Conservation (phyloP, 257 asterid genomes). For the Solanum piurae region DNA sequence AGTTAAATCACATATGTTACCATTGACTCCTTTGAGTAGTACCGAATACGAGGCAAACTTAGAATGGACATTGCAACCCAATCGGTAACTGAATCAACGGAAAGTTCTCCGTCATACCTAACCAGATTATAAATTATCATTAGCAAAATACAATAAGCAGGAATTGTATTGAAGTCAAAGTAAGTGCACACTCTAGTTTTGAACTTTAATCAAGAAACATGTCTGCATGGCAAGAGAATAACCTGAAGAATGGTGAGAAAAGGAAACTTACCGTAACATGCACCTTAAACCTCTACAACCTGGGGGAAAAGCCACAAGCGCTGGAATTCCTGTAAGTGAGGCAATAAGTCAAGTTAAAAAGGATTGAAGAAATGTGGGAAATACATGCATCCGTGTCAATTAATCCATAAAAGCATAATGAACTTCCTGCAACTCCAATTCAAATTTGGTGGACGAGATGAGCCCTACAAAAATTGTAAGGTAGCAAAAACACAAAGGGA, state of each 20-base stretch:
- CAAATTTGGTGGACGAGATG: neutral
- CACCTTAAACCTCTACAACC: constrained; percentile 79
- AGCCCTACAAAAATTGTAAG: neutral
- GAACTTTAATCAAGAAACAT: neutral
- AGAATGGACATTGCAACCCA: constrained; percentile 79
- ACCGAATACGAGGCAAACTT: constrained; percentile 70
- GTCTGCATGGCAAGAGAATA: neutral
- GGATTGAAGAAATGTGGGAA: neutral
- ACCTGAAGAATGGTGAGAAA: neutral
- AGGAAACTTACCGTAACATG: constrained; percentile 46
- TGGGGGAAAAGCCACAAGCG: constrained; percentile 76
- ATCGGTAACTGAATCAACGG: constrained; percentile 76
- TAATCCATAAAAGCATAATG: neutral
- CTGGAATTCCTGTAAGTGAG: constrained; percentile 62
- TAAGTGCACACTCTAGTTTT: neutral
- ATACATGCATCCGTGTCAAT: neutral
- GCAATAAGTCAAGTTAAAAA: neutral
- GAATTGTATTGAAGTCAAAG: neutral
- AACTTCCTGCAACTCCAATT: neutral
- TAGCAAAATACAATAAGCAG: neutral
- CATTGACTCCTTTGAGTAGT: constrained; percentile 79
- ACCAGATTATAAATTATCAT: constrained; percentile 7
- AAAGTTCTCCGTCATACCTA: constrained; percentile 76
- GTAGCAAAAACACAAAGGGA: neutral
- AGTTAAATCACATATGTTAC: constrained; percentile 30